These are phyloP conservation scores for Thymus mandschuricus DNA, from an alignment of 257 asterid genomes.

Conservation along the genomic window DNA sequence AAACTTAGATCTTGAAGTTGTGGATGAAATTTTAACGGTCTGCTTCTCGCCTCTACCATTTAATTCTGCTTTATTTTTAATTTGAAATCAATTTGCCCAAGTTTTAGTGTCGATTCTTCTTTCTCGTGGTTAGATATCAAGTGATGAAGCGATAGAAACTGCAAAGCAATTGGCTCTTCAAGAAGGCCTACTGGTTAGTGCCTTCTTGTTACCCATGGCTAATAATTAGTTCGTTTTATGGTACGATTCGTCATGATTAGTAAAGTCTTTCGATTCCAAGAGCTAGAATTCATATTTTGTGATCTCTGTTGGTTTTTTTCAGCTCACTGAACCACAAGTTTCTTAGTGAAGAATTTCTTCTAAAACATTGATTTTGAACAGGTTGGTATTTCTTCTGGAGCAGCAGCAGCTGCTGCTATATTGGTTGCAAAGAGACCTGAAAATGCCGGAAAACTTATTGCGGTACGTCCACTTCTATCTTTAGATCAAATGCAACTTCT, in stretches of 20 bases:
- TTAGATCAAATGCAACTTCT: background rate
- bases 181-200: slow-evolving; percentile 93
- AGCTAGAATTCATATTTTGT: too few species aligned
- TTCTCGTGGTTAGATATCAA: slow-evolving; percentile 61
- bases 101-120: slow-evolving; percentile 4
- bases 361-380: slow-evolving; percentile 28
- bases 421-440: slow-evolving; percentile 80
- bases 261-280: too few species aligned
- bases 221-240: background rate
- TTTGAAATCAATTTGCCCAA: background rate
- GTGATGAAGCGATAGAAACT: slow-evolving; percentile 83
- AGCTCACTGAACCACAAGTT: background rate
- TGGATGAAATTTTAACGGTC: slow-evolving; percentile 92
- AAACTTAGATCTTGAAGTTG: slow-evolving; percentile 71
- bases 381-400: slow-evolving; percentile 98
- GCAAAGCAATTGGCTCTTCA: slow-evolving; percentile 91
- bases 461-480: slow-evolving; percentile 43
- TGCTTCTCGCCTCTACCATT: slow-evolving; percentile 16
- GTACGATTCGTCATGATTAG: background rate
- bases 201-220: slow-evolving; percentile 12
- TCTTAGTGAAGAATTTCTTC: background rate
- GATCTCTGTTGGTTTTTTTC: too few species aligned
- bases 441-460: slow-evolving; percentile 86
- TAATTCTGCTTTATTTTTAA: background rate
- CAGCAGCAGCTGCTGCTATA: slow-evolving; percentile 87